Base-by-base conservation (phyloP, 2,329 filamentous ascomycete species). In the Chrysosporium keratinophilum region DNA sequence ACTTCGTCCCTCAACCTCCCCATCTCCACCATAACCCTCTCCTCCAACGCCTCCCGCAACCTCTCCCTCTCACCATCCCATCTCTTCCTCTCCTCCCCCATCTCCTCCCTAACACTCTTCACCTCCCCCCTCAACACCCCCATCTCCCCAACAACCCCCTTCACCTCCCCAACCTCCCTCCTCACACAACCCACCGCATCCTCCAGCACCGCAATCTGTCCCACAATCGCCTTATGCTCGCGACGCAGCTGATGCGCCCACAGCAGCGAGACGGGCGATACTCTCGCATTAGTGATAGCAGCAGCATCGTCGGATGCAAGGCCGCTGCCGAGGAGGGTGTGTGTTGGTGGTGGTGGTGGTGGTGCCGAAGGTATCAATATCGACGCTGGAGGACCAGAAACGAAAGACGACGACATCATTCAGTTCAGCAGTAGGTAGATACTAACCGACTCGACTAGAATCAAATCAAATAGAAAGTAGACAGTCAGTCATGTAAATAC, bases 211-310 rank as follows among this genome's bases (percentile, higher is more conserved):
- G 33, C 37, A 7, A 58, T 54, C 48, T 57, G 3, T 28, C 23
- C 23, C 23, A 4, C 23, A 28, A 3, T 28, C 28, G 62, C 61
- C 42, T 64, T 60, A 55, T 70, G 65, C 54, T 69, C 66, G 17
- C 67, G 67, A 15, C 65, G 67, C n/a, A 71, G 61, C 50, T 71
- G 63, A 57, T 70, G 64, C 5, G 65, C 67, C 69, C 68, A 71
- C 49, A 71, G 67, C 19, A 71, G 60, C 6, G 65, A 60, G 12
- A 42, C 39, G 2, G 54, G 59, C 23, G 14, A 61, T 23, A 53
- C 17, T 9, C 19, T 17, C 9, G 48, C 1, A 15, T 52, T 34
- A 40, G 19, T n/a, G 3, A 17, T 31, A 54, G 28, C 23, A 34
- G 17, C 14, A 7, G 41, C 52, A 51, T 51, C 3, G 28, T 19